Base-by-base conservation (phyloP, 2,329 filamentous ascomycete species). In the Neophaeococcomyces aloes region DNA sequence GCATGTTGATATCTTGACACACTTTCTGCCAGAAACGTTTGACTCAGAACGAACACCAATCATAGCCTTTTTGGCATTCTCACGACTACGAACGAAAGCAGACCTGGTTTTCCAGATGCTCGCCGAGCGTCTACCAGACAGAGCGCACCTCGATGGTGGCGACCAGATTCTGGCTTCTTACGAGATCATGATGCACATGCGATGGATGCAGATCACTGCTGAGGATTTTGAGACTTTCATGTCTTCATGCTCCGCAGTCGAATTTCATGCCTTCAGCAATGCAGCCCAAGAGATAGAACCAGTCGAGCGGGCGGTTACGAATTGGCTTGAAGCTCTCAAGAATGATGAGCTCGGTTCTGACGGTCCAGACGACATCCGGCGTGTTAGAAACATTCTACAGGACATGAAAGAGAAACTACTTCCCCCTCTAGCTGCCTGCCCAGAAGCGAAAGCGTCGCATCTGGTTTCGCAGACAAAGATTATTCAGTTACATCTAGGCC, bases 251-350 rank as follows among this genome's bases (percentile, higher is more conserved):
- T 81, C 83, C 2, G 70, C 83, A 1, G 79, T 85, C 37, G 77
- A 86, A 46, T 96, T 96, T 60, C 74, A 75, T 35, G 78, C 71
- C 51, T 91, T 86, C 53, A 82, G 86, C 55, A 80, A 81, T 32
- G 84, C 87, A 2, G 65, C 91, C 46, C 85, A 86, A 54, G 91
- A 96, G 61, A 70, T 96, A 39, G 86, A 94, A 59, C 86, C 88
- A 0, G 86, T 96, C 8, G 91, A 98, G 65, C 76, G 87, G 45
- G 84, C 85, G 0, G 66, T 96, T 38, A 94, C 94, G 57, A 76
- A 75, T 44, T 94, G 87, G 78, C 84, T 96, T 45, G 88, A 95
- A 51, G 78, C 78, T 4, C 61, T 95, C 43, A 81, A 86, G 51
- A 79, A 79, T 41, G 87, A 94, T 53, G 87, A 94, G 44, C 67